Base-by-base conservation (phyloP, 2,329 filamentous ascomycete genomes). In the Penicillium sp. region DNA sequence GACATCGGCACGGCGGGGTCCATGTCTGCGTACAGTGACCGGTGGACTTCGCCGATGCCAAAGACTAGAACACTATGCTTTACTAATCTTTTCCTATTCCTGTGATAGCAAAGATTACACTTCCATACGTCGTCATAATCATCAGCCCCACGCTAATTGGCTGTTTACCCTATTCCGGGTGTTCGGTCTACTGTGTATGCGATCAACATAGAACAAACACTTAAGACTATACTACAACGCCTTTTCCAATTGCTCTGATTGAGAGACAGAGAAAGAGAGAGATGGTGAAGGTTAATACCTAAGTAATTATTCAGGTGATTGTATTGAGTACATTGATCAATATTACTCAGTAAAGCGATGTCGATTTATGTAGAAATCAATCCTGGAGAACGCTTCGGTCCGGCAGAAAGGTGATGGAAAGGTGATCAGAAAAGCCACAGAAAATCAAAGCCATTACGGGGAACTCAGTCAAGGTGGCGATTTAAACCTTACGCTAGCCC, bases 1-100 rank as follows among this genome's bases (percentile, higher is more conserved):
- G 57, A 59, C 57, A 59, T 59, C 57, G 57, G 57, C 57, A 49
- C 39, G 39, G 49, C 54, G 54, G 54, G 49, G 54, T 52, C 45
- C 45, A 19, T 49, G 33, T 16, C 47, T 49, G 16, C 29, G 47
- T 49, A 49, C 47, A 49, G 25, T 43, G 45, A 31, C 27, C 26
- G 48, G 50, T 55, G 48, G 56, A 55, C 25, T 48, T 52, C 42
- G 29, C 56, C 48, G 50, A 43, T 47, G 49, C 37, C 10, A 47
- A 27, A 29, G 10, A n/a, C 23, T 39, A 50, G 33, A 23, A 13
- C 31, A 23, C n/a, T 35, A 10, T 37, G 48, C 16, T 39, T 39
- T 39, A 31, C 10, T 48, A 48, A 48, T 48, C 21, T n/a, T 16
- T 49, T 29, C 23, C 27, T 11, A 49, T 49, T 19, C n/a, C 27